Evolutionary conservation across 352 stramenopile genomes (phyloP).

Genomic region (Pythium angustatum): DNA sequence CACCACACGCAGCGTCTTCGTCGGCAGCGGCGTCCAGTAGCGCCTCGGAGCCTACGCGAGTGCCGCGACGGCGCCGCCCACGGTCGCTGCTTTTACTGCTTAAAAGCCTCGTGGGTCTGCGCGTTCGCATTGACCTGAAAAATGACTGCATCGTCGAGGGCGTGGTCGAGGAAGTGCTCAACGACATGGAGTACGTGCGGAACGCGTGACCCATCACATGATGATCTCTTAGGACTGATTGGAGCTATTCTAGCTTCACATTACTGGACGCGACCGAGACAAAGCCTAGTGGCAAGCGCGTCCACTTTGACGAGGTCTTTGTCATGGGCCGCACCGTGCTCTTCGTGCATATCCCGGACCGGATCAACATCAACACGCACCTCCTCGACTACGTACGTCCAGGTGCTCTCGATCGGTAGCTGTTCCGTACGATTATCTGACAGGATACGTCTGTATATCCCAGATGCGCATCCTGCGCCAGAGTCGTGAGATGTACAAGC

Average conservation of each 20-base stretch:
- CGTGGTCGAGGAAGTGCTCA: constrained; percentile 78
- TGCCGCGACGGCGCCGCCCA: constrained; percentile 29
- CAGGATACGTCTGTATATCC: neutral
- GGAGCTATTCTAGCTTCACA: constrained; percentile 46
- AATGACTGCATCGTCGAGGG: constrained; percentile 81
- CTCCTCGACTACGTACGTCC: constrained; percentile 72
- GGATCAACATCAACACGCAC: constrained; percentile 80
- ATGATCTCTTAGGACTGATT: neutral
- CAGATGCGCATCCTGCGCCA: constrained; percentile 79
- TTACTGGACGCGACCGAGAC: constrained; percentile 73
- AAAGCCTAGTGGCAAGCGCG: constrained; percentile 59
- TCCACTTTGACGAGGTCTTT: constrained; percentile 82
- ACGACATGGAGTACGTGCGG: constrained; percentile 87
- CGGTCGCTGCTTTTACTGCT: constrained; percentile 76
- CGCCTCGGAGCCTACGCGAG: neutral
- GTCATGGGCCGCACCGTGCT: constrained; percentile 87
- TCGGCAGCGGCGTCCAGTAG: neutral
- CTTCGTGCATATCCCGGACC: constrained; percentile 86
- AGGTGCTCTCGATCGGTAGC: too few relatives aligned
- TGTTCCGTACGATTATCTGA: too few relatives aligned
- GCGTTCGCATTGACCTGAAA: constrained; percentile 82
- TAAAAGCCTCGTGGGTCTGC: constrained; percentile 82
- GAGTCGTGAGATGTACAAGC: constrained; percentile 82
- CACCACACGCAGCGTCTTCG: neutral
- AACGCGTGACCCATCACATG: too few relatives aligned